Conservation (phyloP, 345 rosid genomes). For the Rhizophora apiculata region DNA sequence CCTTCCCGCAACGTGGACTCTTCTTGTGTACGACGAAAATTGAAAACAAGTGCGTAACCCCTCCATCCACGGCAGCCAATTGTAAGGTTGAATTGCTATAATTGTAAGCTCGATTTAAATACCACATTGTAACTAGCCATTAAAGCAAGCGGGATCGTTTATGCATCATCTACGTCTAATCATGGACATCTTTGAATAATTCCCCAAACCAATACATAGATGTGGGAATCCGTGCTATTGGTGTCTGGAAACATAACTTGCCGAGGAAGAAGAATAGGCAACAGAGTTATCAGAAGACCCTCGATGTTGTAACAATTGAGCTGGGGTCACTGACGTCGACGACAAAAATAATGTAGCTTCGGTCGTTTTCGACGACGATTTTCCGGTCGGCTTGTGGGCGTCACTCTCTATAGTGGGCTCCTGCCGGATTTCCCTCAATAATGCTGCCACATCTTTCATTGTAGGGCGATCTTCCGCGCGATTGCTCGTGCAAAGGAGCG, state of each 20-base stretch:
- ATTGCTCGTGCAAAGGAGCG: slow-evolving; percentile 72
- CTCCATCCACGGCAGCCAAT: no score
- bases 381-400: slow-evolving; percentile 36
- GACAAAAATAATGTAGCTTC: slow-evolving; percentile 30
- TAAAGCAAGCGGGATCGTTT: background rate
- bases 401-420: slow-evolving; percentile 32
- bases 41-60: no score
- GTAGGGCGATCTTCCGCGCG: slow-evolving; percentile 77
- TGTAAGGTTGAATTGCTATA: no score
- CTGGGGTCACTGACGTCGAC: slow-evolving; percentile 46
- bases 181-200: background rate
- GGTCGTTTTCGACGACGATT: slow-evolving; percentile 14
- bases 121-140: no score
- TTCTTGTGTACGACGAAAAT: no score
- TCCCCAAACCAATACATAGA: background rate
- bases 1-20: no score
- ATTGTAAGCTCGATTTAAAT: no score
- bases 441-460: slow-evolving; percentile 84
- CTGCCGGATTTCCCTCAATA: slow-evolving; percentile 62
- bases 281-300: slow-evolving; percentile 43
- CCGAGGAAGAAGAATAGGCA: slow-evolving; percentile 46
- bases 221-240: slow-evolving; percentile 10
- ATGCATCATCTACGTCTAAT: background rate
- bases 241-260: slow-evolving; percentile 18
- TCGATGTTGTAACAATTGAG: slow-evolving; percentile 38